phyloP scores from a whole-genome alignment of 2,329 filamentous ascomycete species.

The Berkeleyomyces basicola region DNA sequence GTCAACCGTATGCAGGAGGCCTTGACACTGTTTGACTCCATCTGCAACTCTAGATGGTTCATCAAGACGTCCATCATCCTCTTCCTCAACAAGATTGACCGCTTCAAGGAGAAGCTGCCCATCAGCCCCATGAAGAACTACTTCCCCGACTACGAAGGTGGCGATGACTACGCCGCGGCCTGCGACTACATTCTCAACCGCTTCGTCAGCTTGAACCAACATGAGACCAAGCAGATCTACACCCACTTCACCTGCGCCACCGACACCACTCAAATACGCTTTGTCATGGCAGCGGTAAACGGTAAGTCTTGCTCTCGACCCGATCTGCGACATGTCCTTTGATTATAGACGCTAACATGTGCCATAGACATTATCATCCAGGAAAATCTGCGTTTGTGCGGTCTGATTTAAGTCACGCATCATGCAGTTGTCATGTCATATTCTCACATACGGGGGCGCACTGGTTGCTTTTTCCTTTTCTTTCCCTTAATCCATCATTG shows the following conservation, averaged over 20 bases:
- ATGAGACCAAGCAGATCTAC: slow-evolving; percentile 99
- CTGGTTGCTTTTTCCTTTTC: slow-evolving; percentile 16
- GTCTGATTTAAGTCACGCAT: slow-evolving; percentile 61
- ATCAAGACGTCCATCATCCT: slow-evolving; percentile 79
- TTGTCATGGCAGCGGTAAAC: slow-evolving; percentile 99
- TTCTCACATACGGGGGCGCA: slow-evolving; percentile 14
- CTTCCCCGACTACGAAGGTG: slow-evolving; percentile 84
- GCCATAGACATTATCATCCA: slow-evolving; percentile 92
- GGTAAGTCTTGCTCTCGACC: slow-evolving; percentile 37
- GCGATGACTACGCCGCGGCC: slow-evolving; percentile 84
- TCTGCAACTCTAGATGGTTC: slow-evolving; percentile 82
- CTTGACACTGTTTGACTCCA: slow-evolving; percentile 70
- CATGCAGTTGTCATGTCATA: slow-evolving; percentile 18
- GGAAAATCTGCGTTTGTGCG: slow-evolving; percentile 93
- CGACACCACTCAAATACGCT: slow-evolving; percentile 95
- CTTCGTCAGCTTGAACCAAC: slow-evolving; percentile 95
- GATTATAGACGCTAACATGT: slow-evolving; percentile 24
- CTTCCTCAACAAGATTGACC: slow-evolving; percentile 81
- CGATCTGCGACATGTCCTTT: slow-evolving; percentile 14
- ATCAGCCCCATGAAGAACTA: slow-evolving; percentile 76
- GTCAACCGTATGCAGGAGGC: slow-evolving; percentile 91
- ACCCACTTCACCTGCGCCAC: slow-evolving; percentile 98
- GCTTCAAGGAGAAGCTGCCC: slow-evolving; percentile 73
- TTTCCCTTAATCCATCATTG: slow-evolving; percentile 15
- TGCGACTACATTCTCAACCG: slow-evolving; percentile 99